These are phyloP conservation scores for Acacia acuminata DNA, from an alignment of 306 rosid genomes.

Conservation along the genomic window DNA sequence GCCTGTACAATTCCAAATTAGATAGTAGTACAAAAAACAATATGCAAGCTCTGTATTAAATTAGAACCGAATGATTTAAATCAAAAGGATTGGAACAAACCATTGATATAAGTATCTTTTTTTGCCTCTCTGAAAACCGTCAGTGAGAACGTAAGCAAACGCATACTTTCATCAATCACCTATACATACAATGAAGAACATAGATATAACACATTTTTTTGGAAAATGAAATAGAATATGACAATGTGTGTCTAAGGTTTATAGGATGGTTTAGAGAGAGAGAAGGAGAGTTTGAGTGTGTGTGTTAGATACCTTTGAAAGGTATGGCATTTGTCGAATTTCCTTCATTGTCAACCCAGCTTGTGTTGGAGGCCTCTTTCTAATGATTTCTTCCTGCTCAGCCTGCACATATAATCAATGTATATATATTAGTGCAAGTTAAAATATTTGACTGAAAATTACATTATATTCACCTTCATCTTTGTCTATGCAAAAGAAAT, in stretches of 20 bases:
- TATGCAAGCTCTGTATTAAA: not conserved
- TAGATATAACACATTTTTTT: too few species aligned
- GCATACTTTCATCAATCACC: slow-evolving; percentile 81
- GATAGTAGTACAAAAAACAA: not conserved
- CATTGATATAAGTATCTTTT: slow-evolving; percentile 48
- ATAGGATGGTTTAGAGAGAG: not conserved
- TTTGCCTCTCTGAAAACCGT: slow-evolving; percentile 61
- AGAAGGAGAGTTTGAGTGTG: too few species aligned
- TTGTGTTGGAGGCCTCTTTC: slow-evolving; percentile 53
- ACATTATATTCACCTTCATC: not conserved
- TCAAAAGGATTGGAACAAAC: slow-evolving; percentile 28
- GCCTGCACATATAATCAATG: slow-evolving; percentile 31
- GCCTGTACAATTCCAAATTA: slow-evolving; percentile 37
- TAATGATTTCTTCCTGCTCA: slow-evolving; percentile 57
- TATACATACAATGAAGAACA: not conserved
- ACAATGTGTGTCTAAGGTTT: not conserved
- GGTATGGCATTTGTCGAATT: not conserved
- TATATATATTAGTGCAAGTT: not conserved
- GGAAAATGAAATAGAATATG: not conserved
- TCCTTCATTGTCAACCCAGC: not conserved
- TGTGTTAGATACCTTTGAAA: not conserved
- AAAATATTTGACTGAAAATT: not conserved
- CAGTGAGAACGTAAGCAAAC: slow-evolving; percentile 63
- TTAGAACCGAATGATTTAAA: not conserved
- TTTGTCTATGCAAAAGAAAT: not conserved